Base-by-base conservation (phyloP, 192 early-diverging fungal species). In the Linnemannia exigua region DNA sequence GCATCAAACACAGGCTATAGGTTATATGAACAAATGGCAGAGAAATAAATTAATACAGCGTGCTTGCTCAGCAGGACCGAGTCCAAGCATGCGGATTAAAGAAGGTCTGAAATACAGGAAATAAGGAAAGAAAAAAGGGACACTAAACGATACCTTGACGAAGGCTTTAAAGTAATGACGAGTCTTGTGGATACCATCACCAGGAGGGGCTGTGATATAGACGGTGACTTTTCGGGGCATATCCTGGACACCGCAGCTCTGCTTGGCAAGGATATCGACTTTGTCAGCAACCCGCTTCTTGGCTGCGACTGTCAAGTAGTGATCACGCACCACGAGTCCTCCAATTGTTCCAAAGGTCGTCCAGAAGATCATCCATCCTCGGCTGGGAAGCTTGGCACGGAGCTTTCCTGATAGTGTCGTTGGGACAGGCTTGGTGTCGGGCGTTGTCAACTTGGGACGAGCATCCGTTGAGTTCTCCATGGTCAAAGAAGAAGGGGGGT, bases 131-230 rank as follows among this genome's bases (percentile, higher is more conserved):
- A 69, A 36, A 25, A 9, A 4, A 9, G 8, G 0, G 22, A 33
- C 22, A 58, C 1, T n/a, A 5, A 12, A 35, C 20, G 11, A 15
- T 87, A 89, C 88, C 86, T 87, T 87, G 71, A 89, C 79, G 73
- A 82, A 89, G 37, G 80, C 76, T 50, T 82, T 80, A 69, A 89
- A 89, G 58, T 89, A 87, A 46, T 84, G 75, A 25, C 86, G 85
- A n/a, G 88, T 85, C 63, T 89, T 89, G 73, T 87, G 79, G 41
- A 89, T 84, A 14, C 85, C 88, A 74, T 89, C 88, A 19, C 88
- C 85, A 33, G 81, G 77, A 28, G 88, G 88, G 15, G 85, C 77
- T 19, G 82, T 85, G 11, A 89, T 73, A 33, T 87, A 89, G 15
- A 89, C 85, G 1, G 85, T 89, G 41, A 89, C 88, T 50, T 87